Conservation (phyloP, 2,329 filamentous ascomycete genomes). For the Colletotrichum sansevieriae region DNA sequence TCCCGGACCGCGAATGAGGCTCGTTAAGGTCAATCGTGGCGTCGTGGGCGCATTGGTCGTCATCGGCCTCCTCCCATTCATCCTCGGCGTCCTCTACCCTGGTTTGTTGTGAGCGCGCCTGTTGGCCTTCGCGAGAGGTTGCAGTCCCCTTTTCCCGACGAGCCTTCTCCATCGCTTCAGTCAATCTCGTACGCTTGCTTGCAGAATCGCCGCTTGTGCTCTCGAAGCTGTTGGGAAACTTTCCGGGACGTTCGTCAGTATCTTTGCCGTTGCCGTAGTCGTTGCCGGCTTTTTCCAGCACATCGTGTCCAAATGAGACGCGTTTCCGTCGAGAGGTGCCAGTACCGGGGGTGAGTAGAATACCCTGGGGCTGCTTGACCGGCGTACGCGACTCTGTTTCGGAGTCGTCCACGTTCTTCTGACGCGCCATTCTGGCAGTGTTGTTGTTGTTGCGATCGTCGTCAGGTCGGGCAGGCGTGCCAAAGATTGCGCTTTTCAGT, state of each 20-base stretch:
- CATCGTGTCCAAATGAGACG: slow-evolving; percentile 73
- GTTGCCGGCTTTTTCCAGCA: slow-evolving; percentile 55
- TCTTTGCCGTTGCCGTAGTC: slow-evolving; percentile 47
- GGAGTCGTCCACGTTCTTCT: slow-evolving; percentile 32
- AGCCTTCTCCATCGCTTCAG: slow-evolving; percentile 60
- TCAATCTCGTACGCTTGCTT: slow-evolving; percentile 58
- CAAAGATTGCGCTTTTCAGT: slow-evolving; percentile 74
- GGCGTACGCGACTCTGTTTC: slow-evolving; percentile 58
- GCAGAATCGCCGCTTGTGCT: slow-evolving; percentile 41
- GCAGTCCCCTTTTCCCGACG: slow-evolving; percentile 47
- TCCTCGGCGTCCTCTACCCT: slow-evolving; percentile 53
- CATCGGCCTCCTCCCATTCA: slow-evolving; percentile 64
- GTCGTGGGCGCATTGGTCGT: slow-evolving; percentile 66
- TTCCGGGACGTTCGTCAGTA: slow-evolving; percentile 48
- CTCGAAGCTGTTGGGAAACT: slow-evolving; percentile 48
- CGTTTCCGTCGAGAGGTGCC: slow-evolving; percentile 72
- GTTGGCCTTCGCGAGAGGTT: slow-evolving; percentile 23
- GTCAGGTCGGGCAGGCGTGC: slow-evolving; percentile 62
- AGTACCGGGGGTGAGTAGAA: slow-evolving; percentile 74
- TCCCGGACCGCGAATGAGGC: slow-evolving; percentile 80
- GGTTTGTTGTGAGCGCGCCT: slow-evolving; percentile 37
- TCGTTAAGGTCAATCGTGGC: slow-evolving; percentile 79
- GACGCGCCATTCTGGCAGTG: slow-evolving; percentile 25
- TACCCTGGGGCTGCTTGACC: slow-evolving; percentile 64
- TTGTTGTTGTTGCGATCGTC: slow-evolving; percentile 51